phyloP scores from a whole-genome alignment of 2,329 filamentous ascomycete genomes.

The Neocatenulostroma microsporum region DNA sequence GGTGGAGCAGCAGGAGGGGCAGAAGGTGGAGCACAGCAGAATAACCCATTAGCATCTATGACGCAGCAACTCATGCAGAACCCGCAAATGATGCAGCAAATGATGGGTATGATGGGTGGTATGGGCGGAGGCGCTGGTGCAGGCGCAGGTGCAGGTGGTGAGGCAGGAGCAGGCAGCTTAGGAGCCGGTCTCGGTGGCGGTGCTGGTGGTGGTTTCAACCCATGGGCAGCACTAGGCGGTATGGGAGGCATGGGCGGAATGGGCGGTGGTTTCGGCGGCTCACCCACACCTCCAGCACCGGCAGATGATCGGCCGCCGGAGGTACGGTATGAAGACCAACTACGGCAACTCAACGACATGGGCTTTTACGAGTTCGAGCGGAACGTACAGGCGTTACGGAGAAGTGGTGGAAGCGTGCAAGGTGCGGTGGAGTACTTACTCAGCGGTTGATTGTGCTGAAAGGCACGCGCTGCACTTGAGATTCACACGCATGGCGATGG shows the following conservation, averaged over 20 bases:
- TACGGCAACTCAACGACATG: slow-evolving; percentile 96
- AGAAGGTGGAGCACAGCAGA: slow-evolving; percentile 20
- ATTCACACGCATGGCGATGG: not conserved
- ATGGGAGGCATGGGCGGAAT: slow-evolving; percentile 24
- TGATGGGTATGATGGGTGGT: slow-evolving; percentile 49
- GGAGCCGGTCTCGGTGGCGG: slow-evolving; percentile 26
- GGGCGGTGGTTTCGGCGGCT: slow-evolving; percentile 25
- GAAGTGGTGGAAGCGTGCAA: slow-evolving; percentile 88
- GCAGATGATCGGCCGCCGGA: slow-evolving; percentile 83
- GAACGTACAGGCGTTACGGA: slow-evolving; percentile 79
- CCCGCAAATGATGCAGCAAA: slow-evolving; percentile 48
- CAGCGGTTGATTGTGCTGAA: not conserved
- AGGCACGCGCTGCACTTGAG: not conserved
- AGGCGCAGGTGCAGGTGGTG: slow-evolving; percentile 13
- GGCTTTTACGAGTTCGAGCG: slow-evolving; percentile 95
- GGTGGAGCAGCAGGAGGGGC: slow-evolving; percentile 22
- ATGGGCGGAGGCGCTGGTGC: slow-evolving; percentile 24
- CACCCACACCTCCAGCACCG: slow-evolving; percentile 45
- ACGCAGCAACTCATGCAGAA: slow-evolving; percentile 48
- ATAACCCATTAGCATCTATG: slow-evolving; percentile 45
- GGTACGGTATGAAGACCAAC: slow-evolving; percentile 82
- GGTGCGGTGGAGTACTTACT: slow-evolving; percentile 73
- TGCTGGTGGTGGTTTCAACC: slow-evolving; percentile 33
- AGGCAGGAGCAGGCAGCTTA: slow-evolving; percentile 27
- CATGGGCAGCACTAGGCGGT: slow-evolving; percentile 38